phyloP scores from a whole-genome alignment of 2,329 filamentous ascomycete species.

The Ambrosiella cleistominuta region DNA sequence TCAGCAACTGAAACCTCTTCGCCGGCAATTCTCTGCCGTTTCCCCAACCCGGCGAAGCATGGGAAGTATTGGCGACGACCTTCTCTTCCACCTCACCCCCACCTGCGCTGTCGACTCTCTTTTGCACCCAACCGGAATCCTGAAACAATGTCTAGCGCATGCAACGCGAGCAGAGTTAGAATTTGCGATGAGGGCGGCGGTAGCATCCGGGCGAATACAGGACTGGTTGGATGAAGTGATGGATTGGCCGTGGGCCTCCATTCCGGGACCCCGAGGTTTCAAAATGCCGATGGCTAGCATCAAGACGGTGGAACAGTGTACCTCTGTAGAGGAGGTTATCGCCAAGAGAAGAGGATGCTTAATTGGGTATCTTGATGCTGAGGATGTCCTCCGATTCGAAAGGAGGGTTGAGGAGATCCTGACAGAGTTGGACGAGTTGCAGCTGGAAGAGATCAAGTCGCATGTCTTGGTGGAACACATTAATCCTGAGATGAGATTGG shows the following conservation, averaged over 20 bases:
- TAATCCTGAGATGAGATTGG: conserved; percentile 30
- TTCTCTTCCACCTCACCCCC: conserved; percentile 44
- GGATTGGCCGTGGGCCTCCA: conserved; percentile 38
- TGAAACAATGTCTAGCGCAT: conserved; percentile 42
- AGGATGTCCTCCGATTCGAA: conserved; percentile 51
- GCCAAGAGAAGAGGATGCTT: conserved; percentile 1
- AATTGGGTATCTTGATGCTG: conserved; percentile 51
- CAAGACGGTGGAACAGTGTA: conserved; percentile 3
- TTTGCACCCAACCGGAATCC: conserved; percentile 30
- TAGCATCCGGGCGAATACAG: conserved; percentile 52
- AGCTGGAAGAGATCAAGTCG: conserved; percentile 75
- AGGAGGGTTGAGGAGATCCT: conserved; percentile 56
- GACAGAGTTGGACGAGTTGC: conserved; percentile 48
- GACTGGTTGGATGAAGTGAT: conserved; percentile 59
- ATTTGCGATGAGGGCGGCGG: conserved; percentile 51
- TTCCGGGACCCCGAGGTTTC: conserved; percentile 35
- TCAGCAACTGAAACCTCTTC: conserved; percentile 20
- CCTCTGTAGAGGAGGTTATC: conserved; percentile 5
- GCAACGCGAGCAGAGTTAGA: conserved; percentile 50
- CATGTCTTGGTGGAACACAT: conserved; percentile 73
- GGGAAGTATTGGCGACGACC: conserved; percentile 28
- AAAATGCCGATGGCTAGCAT: conserved; percentile 17
- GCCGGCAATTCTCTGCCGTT: conserved; percentile 24
- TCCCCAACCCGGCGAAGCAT: conserved; percentile 23
- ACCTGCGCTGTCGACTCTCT: conserved; percentile 43